Evolutionary conservation across 768 basidiomycete species (phyloP), one percentile per base, ranked within the genome.

Genomic region (Auriscalpium vulgare): DNA sequence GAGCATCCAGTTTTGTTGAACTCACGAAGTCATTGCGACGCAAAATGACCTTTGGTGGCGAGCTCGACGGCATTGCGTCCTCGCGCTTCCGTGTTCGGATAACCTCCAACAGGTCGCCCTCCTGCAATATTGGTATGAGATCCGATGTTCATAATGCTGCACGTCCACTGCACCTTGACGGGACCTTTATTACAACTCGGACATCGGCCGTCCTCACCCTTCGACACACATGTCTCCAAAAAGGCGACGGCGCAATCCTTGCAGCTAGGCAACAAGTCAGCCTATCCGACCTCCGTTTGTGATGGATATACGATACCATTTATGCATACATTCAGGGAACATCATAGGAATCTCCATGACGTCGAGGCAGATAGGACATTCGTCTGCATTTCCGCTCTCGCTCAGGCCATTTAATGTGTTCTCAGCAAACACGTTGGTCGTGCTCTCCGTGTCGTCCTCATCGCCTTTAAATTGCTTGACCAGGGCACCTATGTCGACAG

Each of bases 1-100:
- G 72, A 1, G 94, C 94, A 54, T 93, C 81, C 3, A 98, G 74
- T 69, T 98, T 98, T 1, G 95, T 97, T 9, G 91, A 94, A 4
- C 91, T 88, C 40, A 82, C 79, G 69, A 97, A 91, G 69, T 95
- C 83, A 60, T 92, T 92, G 61, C 84, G 81, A 10, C 88, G 76
- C 47, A 95, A 70, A 13, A 80, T 71, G 29, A 92, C 74, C 14
- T 68, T 71, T 11, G 79, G 71, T 38, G 71, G 75, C 8, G 76
- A 74, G 52, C 55, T 66, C 1, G 62, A 59, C 5, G 59, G 37
- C 10, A 57, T 62, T 19, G 56, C 60, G 54, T 55, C 63, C 6
- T 53, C 66, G 54, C 45, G 69, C 67, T 51, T 63, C 51, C 29
- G 60, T 35, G 47, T 65, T 66, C 21, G 68, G 57, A 87, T 66